phyloP scores from a whole-genome alignment of 1,139 yeast genomes.

The Scheffersomyces parashehatae region DNA sequence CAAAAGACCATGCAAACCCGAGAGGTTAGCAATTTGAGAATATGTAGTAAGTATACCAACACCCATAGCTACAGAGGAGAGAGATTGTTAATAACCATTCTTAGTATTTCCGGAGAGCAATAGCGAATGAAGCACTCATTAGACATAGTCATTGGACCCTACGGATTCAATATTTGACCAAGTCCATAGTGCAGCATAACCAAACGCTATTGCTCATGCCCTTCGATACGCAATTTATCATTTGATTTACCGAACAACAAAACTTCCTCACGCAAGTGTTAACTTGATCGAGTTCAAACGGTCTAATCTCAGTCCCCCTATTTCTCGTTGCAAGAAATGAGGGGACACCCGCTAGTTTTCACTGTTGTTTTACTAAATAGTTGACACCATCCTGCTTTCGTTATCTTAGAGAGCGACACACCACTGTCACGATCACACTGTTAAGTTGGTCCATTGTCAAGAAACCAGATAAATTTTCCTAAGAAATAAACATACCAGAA shows the following conservation, averaged over 20 bases:
- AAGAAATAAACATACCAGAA: conserved; percentile 62
- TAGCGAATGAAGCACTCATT: no score
- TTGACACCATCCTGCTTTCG: no score
- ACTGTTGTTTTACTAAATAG: not conserved
- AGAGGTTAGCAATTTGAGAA: conserved; percentile 79
- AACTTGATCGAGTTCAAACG: conserved; percentile 87
- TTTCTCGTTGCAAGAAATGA: conserved; percentile 16
- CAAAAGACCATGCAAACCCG: conserved; percentile 85
- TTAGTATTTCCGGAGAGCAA: not conserved
- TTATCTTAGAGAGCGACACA: no score
- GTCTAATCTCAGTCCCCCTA: conserved; percentile 65
- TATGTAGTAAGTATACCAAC: conserved; percentile 86
- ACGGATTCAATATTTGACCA: no score
- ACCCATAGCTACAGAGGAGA: conserved; percentile 65
- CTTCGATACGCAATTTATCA: not conserved
- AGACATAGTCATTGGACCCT: no score
- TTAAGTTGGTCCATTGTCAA: conserved; percentile 7
- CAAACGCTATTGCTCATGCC: no score
- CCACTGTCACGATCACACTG: not conserved
- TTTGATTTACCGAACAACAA: conserved; percentile 11
- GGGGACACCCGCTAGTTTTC: conserved; percentile 52
- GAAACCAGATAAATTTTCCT: conserved; percentile 2
- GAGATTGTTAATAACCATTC: conserved; percentile 11
- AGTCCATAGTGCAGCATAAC: no score
- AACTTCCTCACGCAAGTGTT: conserved; percentile 84